Conservation (phyloP, 2,329 filamentous ascomycete species). For the Chaetomium olivaceum region DNA sequence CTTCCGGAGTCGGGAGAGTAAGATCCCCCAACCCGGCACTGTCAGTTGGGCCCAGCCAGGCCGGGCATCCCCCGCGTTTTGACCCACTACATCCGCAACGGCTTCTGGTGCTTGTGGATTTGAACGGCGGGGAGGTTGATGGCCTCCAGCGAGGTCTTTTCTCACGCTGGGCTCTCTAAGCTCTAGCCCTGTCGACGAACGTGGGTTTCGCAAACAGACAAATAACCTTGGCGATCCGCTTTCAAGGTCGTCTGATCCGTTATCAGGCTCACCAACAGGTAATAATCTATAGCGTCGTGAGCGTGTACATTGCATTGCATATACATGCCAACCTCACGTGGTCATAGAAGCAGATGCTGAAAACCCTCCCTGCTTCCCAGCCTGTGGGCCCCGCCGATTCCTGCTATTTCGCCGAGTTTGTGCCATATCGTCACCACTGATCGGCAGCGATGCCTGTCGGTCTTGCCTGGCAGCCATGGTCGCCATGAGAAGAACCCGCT, state of each 20-base stretch:
- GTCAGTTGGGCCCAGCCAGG: not conserved
- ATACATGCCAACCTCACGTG: not conserved
- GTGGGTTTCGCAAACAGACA: not conserved
- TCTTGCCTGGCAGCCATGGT: not conserved
- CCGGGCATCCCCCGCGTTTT: not conserved
- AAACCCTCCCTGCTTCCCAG: not conserved
- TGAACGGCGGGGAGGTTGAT: not conserved
- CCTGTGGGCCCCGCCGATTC: not conserved
- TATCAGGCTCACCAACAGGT: not conserved
- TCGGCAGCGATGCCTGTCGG: conserved; percentile 1
- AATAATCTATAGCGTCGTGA: not conserved
- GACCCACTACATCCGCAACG: not conserved
- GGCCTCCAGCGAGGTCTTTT: not conserved
- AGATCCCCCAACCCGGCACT: not conserved
- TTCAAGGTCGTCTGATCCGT: not conserved
- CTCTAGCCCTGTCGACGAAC: not conserved
- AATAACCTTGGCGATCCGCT: not conserved
- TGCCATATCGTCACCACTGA: not conserved
- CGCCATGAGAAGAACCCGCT: not conserved
- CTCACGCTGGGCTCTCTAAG: not conserved
- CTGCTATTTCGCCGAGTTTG: conserved; percentile 6
- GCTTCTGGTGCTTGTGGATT: not conserved
- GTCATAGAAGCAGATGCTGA: not conserved
- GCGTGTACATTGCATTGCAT: not conserved
- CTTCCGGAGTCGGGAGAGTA: not conserved